Percentiles rank a stretch among this genome's conserved stretches.
Conservation (phyloP, 805 yeast genomes). For the Lachancea lanzarotensis region DNA sequence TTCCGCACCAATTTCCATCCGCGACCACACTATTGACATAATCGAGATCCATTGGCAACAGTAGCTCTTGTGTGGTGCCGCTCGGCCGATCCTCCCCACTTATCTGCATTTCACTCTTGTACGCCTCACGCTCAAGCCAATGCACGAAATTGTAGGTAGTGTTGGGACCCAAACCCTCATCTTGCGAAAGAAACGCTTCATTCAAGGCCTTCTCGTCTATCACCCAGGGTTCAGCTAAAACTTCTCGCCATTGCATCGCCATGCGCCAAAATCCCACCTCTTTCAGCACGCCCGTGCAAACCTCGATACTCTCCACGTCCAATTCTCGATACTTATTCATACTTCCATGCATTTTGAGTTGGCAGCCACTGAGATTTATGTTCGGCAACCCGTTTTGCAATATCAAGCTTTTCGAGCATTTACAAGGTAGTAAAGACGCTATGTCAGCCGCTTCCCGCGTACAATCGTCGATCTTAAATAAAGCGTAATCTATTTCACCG, state of each 20-base stretch:
- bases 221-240: constrained; percentile 33
- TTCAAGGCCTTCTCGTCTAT: constrained; percentile 16
- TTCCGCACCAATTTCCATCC: not conserved
- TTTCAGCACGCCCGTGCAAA: constrained; percentile 18
- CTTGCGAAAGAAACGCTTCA: constrained; percentile 6
- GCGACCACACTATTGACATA: not conserved
- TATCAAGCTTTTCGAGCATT: constrained; percentile 20
- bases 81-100: not conserved
- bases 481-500: constrained; percentile 15
- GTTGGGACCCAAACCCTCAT: constrained; percentile 1
- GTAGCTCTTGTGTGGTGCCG: not conserved
- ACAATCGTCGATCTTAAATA: constrained; percentile 23
- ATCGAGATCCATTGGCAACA: not conserved
- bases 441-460: constrained; percentile 11
- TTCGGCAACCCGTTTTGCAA: constrained; percentile 17
- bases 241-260: constrained; percentile 21
- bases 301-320: constrained; percentile 24
- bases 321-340: constrained; percentile 25
- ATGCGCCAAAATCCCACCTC: constrained; percentile 37
- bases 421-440: constrained; percentile 21
- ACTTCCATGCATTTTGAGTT: constrained; percentile 28
- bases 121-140: constrained; percentile 16
- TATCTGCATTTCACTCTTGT: constrained; percentile 17
- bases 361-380: constrained; percentile 20
- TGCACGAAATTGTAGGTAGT: constrained; percentile 13